Evolutionary conservation across 208 protist genomes (phyloP), one percentile per base, ranked within the genome.

Genomic region (Blastocrithidia nonstop): DNA sequence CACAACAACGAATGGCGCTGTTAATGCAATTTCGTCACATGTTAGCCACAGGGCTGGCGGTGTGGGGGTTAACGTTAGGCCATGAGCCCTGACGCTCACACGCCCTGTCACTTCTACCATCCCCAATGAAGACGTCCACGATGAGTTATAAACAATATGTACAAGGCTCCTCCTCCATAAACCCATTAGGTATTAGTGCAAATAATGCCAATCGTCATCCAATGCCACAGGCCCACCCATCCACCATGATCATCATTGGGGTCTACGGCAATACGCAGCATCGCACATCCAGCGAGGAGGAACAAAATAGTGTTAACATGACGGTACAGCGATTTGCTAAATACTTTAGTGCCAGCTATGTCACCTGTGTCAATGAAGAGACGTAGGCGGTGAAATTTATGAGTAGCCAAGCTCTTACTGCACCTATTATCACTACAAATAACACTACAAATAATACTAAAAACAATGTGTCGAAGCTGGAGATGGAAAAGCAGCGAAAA

Each of bases 61-160:
- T 7, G 31, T 94, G 85, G 85, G 85, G 85, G 16, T 58, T 94
- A 3, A 19, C 39, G 0, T 49, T 94, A 16, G 55, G 58, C 1
- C 1, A 16, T 0, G 26, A 62, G 23, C 68, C 80, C 20, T 63
- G 51, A 33, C 54, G 40, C 7, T 79, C 80, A 4, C 66, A 56
- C 39, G 19, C 55, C 13, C 36, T 93, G 15, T 66, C 76, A 2
- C 20, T 93, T 3, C 68, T 93, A 6, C 73, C 75, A 4, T 19
- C 57, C 2, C 83, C 78, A n/a, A 38, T 59, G 32, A 82, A 80
- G 50, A 29, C 17, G 9, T 26, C 40, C 2, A 13, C 27, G 23
- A 36, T 26, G 22, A 26, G 46, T 15, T 24, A 54, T 21, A 43
- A 43, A 29, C 38, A 43, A 29, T 13, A 43, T 7, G 11, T 31